Conservation (phyloP, 1,139 yeast species). For the Lodderomyces oxycetoniae region DNA sequence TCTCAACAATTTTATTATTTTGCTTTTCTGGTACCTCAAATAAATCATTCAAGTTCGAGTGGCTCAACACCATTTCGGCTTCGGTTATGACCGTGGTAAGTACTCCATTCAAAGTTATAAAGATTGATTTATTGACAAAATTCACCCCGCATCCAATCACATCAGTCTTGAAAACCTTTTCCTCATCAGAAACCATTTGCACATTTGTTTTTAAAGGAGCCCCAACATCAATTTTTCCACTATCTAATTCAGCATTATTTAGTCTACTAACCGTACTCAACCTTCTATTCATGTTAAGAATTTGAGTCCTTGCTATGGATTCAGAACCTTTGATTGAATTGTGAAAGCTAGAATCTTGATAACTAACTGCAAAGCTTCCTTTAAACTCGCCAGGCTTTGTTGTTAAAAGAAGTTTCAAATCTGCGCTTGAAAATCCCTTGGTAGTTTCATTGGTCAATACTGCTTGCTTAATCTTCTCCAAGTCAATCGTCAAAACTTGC, state of each 20-base stretch:
- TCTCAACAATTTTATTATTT: constrained; percentile 16
- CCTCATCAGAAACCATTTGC: constrained; percentile 11
- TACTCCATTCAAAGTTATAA: constrained; percentile 81
- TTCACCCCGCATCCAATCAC: constrained; percentile 83
- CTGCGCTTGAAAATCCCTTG: constrained; percentile 13
- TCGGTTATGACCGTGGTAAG: constrained; percentile 30
- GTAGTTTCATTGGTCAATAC: constrained; percentile 18
- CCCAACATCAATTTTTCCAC: constrained; percentile 36
- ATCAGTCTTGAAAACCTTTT: constrained; percentile 41
- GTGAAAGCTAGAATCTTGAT: constrained; percentile 39
- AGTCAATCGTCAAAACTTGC: constrained; percentile 19
- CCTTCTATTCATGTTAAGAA: constrained; percentile 37
- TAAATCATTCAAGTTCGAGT: constrained; percentile 25
- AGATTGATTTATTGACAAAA: constrained; percentile 57
- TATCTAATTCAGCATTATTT: constrained; percentile 25
- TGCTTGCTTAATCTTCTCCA: constrained; percentile 29
- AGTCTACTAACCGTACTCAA: constrained; percentile 29
- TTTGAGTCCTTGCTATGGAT: constrained; percentile 27
- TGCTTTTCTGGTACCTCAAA: constrained; percentile 17
- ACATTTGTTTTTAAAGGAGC: constrained; percentile 30
- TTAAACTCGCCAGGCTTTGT: constrained; percentile 36
- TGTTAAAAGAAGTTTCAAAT: constrained; percentile 21
- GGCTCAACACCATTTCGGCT: constrained; percentile 27
- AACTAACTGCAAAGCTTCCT: constrained; percentile 42
- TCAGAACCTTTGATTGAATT: constrained; percentile 35